phyloP scores from a whole-genome alignment of 2,329 filamentous ascomycete genomes.

The Thielaviopsis populi region DNA sequence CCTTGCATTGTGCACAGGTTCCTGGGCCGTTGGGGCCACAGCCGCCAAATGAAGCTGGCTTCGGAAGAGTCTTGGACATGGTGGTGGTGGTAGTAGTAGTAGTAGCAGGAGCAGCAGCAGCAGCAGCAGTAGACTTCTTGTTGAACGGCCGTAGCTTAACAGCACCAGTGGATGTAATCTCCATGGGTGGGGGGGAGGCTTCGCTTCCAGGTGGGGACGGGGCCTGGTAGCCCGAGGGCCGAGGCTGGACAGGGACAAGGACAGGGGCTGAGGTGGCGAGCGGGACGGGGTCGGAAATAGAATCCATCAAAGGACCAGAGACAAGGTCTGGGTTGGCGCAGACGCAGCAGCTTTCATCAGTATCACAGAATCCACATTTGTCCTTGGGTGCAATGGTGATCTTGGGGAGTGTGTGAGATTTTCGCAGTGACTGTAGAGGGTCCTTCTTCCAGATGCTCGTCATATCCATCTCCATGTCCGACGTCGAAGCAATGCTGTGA shows the following conservation, averaged over 20 bases:
- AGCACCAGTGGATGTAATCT: constrained; percentile 44
- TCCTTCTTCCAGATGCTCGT: constrained; percentile 46
- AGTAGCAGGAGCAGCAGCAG: no score
- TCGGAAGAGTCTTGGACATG: constrained; percentile 21
- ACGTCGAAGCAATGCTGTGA: not conserved
- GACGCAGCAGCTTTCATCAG: constrained; percentile 67
- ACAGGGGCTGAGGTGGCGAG: constrained; percentile 23
- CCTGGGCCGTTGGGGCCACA: constrained; percentile 58
- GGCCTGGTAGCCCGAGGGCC: constrained; percentile 33
- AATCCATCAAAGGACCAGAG: constrained; percentile 8
- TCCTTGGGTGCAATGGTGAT: constrained; percentile 39
- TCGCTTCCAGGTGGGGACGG: constrained; percentile 48
- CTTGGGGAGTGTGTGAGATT: constrained; percentile 24
- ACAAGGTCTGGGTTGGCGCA: constrained; percentile 46
- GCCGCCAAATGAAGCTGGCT: constrained; percentile 23
- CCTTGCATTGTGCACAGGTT: constrained; percentile 62
- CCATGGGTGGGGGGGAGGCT: constrained; percentile 37
- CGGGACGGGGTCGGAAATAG: constrained; percentile 8
- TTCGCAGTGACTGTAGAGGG: constrained; percentile 10
- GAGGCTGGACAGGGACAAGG: constrained; percentile 28
- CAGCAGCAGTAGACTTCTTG: constrained; percentile 10
- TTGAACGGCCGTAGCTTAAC: constrained; percentile 38
- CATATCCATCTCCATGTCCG: constrained; percentile 55
- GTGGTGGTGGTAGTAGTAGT: no score
- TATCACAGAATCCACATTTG: constrained; percentile 61